A percentile compares a stretch with the other conserved stretches of the same genome.
Evolutionary conservation across 305 asterid genomes (phyloP).

Genomic region (Fraxinus ornus): DNA sequence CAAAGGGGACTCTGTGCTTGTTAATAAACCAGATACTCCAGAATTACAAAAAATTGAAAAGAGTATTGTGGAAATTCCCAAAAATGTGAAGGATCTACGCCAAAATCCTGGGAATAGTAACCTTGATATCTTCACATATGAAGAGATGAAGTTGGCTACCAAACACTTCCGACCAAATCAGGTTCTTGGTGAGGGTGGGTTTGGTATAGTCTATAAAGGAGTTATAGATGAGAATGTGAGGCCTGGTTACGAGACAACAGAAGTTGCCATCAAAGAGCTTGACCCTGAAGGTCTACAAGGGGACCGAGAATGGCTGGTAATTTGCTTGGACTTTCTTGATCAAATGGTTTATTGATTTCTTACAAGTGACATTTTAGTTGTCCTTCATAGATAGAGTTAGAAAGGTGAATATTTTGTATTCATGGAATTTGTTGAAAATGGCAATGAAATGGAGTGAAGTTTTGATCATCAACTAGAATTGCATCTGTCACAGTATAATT

Average conservation of each 20-base stretch:
- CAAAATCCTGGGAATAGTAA: constrained; percentile 65
- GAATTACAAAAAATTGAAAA: constrained; percentile 27
- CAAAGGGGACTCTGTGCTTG: constrained; percentile 38
- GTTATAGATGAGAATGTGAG: constrained; percentile 67
- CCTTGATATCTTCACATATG: constrained; percentile 77
- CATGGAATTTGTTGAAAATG: background rate
- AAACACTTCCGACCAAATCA: constrained; percentile 81
- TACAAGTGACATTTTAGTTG: background rate
- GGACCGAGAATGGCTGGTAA: constrained; percentile 97
- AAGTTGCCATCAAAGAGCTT: constrained; percentile 86
- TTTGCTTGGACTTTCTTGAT: background rate
- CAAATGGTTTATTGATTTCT: background rate
- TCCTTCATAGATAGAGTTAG: background rate
- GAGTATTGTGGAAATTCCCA: constrained; percentile 49
- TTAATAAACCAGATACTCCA: constrained; percentile 19
- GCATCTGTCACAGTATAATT: background rate
- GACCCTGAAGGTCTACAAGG: constrained; percentile 92
- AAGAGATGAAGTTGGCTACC: constrained; percentile 87
- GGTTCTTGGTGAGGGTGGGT: constrained; percentile 93
- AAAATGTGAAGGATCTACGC: constrained; percentile 69
- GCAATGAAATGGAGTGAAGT: background rate
- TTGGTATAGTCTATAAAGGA: constrained; percentile 87
- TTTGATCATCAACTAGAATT: background rate
- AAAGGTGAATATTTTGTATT: background rate
- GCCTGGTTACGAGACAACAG: constrained; percentile 54